Percentiles rank a stretch among this genome's conserved stretches.
Conservation (phyloP, 768 basidiomycete genomes). For the Amanita muscaria region DNA sequence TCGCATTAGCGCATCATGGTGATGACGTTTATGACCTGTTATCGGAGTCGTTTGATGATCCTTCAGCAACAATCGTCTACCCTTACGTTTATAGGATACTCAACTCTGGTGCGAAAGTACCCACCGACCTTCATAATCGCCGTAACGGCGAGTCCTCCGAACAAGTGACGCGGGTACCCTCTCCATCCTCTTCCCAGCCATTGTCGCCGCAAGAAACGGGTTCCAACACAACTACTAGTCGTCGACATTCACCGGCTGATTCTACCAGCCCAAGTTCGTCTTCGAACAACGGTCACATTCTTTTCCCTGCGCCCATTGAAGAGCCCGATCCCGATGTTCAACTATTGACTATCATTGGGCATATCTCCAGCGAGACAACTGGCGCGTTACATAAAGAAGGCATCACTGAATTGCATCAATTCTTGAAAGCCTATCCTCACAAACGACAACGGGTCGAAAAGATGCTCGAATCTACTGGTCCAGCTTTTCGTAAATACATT, state of each 20-base stretch:
- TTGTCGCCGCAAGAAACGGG: slow-evolving; percentile 61
- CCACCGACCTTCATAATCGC: slow-evolving; percentile 26
- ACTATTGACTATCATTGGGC: slow-evolving; percentile 71
- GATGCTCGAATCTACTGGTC: slow-evolving; percentile 80
- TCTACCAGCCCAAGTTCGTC: slow-evolving; percentile 62
- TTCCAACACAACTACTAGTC: slow-evolving; percentile 35
- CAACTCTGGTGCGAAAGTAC: slow-evolving; percentile 51
- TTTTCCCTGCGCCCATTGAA: slow-evolving; percentile 46
- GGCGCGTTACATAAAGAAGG: slow-evolving; percentile 89
- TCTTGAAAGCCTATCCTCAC: slow-evolving; percentile 84
- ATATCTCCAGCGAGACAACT: slow-evolving; percentile 83
- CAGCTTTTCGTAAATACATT: slow-evolving; percentile 88
- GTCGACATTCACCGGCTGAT: slow-evolving; percentile 52
- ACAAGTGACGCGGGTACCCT: slow-evolving; percentile 37
- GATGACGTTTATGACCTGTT: slow-evolving; percentile 89
- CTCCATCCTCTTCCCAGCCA: slow-evolving; percentile 59
- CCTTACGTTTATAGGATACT: slow-evolving; percentile 91
- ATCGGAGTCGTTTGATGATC: slow-evolving; percentile 85
- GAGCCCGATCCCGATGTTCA: slow-evolving; percentile 87
- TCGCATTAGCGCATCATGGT: slow-evolving; percentile 60
- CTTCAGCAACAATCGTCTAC: slow-evolving; percentile 96
- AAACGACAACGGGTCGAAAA: slow-evolving; percentile 79
- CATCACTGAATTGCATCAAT: slow-evolving; percentile 90
- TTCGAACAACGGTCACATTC: slow-evolving; percentile 47
- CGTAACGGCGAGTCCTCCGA: slow-evolving; percentile 28